Evolutionary conservation across 2,329 filamentous ascomycete genomes (phyloP).

Genomic region (Xylaria digitata): DNA sequence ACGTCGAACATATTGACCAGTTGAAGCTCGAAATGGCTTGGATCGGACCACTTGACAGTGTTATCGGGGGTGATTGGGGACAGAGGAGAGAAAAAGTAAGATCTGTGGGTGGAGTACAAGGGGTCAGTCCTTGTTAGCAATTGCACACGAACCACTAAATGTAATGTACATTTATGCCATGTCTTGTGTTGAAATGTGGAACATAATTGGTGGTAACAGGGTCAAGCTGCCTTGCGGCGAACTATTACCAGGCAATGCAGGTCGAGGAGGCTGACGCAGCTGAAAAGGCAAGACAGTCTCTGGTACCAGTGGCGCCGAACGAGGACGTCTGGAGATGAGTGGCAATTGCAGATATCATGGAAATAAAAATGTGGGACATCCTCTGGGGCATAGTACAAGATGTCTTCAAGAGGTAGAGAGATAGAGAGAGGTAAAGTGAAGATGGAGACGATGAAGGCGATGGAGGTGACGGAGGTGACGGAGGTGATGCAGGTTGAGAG

Average conservation of each 20-base stretch:
- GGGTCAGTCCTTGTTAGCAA: constrained; percentile 8
- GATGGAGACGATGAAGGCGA: neutral
- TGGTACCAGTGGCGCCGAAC: neutral
- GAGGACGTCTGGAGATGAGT: neutral
- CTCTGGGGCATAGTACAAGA: constrained; percentile 7
- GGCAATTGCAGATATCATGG: constrained; percentile 6
- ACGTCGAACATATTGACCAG: constrained; percentile 66
- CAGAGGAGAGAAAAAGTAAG: neutral
- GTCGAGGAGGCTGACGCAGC: neutral
- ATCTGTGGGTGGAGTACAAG: neutral
- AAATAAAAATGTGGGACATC: constrained; percentile 9
- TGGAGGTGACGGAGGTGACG: no score
- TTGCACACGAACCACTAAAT: neutral
- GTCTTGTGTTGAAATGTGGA: neutral
- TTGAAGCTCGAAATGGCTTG: neutral
- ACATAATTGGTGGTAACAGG: constrained; percentile 9
- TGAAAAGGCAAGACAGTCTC: neutral
- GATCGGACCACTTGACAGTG: neutral
- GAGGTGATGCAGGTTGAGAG: constrained; percentile 6
- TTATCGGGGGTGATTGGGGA: neutral
- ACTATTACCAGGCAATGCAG: constrained; percentile 6
- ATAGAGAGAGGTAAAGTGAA: neutral
- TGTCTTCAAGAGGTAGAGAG: neutral
- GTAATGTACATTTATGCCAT: constrained; percentile 22
- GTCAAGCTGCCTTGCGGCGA: constrained; percentile 2